These are phyloP conservation scores for Fusarium circinatum DNA, from an alignment of 2,329 filamentous ascomycete genomes.

Conservation along the genomic window DNA sequence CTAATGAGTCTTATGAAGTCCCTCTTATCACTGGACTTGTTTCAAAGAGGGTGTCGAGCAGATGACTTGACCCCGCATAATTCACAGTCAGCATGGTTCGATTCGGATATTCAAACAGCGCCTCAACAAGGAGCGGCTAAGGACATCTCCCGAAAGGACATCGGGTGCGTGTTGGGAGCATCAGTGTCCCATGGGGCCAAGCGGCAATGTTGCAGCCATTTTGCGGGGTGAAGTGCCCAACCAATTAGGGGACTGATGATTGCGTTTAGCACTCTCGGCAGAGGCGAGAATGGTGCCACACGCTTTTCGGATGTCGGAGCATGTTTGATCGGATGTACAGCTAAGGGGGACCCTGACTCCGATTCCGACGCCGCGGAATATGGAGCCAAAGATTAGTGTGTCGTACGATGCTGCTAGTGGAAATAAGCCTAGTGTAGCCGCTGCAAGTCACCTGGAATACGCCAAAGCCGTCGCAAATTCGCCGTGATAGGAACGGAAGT, in stretches of 20 bases:
- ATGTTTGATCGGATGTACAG: slow-evolving; percentile 11
- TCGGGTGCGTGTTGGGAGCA: slow-evolving; percentile 17
- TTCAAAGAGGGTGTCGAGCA: slow-evolving; percentile 7
- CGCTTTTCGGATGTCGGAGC: slow-evolving; percentile 25
- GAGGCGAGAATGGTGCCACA: background rate
- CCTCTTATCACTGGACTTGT: background rate
- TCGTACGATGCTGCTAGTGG: background rate
- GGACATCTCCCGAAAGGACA: slow-evolving; percentile 6
- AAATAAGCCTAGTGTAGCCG: background rate
- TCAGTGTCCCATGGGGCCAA: slow-evolving; percentile 1
- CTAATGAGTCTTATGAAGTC: slow-evolving; percentile 5
- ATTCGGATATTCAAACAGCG: slow-evolving; percentile 19
- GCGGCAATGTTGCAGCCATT: slow-evolving; percentile 3
- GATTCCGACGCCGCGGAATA: slow-evolving; percentile 15
- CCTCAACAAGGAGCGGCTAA: slow-evolving; percentile 24
- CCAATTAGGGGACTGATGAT: slow-evolving; percentile 25
- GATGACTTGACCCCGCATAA: slow-evolving; percentile 33
- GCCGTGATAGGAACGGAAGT: background rate
- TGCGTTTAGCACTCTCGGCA: slow-evolving; percentile 23
- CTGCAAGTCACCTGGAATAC: background rate
- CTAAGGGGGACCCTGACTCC: slow-evolving; percentile 13
- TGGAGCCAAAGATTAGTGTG: background rate
- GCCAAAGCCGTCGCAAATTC: background rate
- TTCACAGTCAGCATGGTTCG: slow-evolving; percentile 14
- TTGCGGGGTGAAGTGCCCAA: slow-evolving; percentile 8